phyloP scores from a whole-genome alignment of 2,329 filamentous ascomycete species.

The Blastomyces emzantsi region DNA sequence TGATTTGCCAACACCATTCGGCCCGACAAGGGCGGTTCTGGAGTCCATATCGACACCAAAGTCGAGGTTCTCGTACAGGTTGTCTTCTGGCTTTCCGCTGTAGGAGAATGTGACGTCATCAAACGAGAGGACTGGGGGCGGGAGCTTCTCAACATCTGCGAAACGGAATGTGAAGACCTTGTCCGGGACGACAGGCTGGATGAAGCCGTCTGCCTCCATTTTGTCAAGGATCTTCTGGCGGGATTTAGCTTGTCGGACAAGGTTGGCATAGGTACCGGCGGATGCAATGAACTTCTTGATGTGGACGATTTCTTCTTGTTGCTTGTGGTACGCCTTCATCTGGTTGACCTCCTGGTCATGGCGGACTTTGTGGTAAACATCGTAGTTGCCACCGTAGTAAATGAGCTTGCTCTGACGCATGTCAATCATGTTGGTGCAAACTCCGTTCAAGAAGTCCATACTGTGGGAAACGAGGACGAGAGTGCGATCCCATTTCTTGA shows the following conservation, averaged over 20 bases:
- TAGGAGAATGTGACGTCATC: constrained; percentile 98
- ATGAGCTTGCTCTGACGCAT: constrained; percentile 83
- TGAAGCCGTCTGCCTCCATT: constrained; percentile 99
- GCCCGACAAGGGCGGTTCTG: constrained; percentile 92
- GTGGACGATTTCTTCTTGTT: constrained; percentile 97
- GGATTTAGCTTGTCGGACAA: constrained; percentile 98
- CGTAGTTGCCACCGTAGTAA: constrained; percentile 99
- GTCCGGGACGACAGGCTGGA: constrained; percentile 78
- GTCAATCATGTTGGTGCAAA: constrained; percentile 97
- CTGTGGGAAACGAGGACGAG: constrained; percentile 95
- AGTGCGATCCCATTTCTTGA: constrained; percentile 99
- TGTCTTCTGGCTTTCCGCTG: constrained; percentile 79
- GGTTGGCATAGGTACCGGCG: constrained; percentile 98
- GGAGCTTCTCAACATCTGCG: constrained; percentile 98
- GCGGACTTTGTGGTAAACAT: constrained; percentile 92
- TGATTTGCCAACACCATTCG: constrained; percentile 99
- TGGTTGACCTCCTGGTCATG: constrained; percentile 94
- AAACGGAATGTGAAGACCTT: constrained; percentile 96
- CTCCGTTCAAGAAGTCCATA: constrained; percentile 98
- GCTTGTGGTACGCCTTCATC: constrained; percentile 98
- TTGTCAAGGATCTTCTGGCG: constrained; percentile 99
- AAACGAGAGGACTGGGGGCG: constrained; percentile 89
- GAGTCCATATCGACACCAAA: constrained; percentile 99
- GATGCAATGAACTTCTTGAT: constrained; percentile 99
- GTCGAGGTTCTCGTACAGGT: constrained; percentile 92